These are phyloP conservation scores for Cyclanthera cordifolia DNA, from an alignment of 306 rosid species.

Conservation along the genomic window DNA sequence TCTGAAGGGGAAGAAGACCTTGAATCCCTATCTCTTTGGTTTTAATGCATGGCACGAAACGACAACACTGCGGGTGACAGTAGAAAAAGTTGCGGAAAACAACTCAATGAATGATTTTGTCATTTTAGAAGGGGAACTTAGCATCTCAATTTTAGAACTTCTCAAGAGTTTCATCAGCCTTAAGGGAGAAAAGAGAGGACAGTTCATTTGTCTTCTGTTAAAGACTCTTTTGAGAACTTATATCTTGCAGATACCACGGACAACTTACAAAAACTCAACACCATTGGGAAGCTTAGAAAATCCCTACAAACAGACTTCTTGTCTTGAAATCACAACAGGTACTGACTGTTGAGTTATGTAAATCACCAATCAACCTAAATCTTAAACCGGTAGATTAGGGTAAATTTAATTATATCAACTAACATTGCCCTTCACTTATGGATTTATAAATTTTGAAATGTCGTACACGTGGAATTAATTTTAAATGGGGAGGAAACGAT, in stretches of 20 bases:
- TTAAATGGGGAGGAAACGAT: too few species aligned
- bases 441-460: too few species aligned
- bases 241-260: conserved; percentile 23
- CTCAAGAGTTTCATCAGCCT: conserved; percentile 23
- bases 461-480: too few species aligned
- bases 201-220: conserved; percentile 16
- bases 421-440: too few species aligned
- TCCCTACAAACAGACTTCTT: conserved; percentile 13
- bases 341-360: too few species aligned
- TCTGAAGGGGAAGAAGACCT: conserved; percentile 24
- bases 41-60: conserved; percentile 25
- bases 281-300: neutral
- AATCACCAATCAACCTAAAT: too few species aligned
- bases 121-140: conserved; percentile 19
- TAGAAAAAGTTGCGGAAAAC: conserved; percentile 17
- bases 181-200: conserved; percentile 17
- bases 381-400: too few species aligned
- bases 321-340: conserved; percentile 23
- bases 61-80: conserved; percentile 19
- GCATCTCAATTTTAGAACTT: conserved; percentile 19
- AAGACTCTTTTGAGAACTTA: conserved; percentile 21
- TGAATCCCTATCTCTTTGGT: conserved; percentile 23
- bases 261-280: conserved; percentile 4
- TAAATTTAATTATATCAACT: too few species aligned
- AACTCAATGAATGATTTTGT: conserved; percentile 10